phyloP scores from a whole-genome alignment of 2,329 filamentous ascomycete species.

The Diplodia intermedia region DNA sequence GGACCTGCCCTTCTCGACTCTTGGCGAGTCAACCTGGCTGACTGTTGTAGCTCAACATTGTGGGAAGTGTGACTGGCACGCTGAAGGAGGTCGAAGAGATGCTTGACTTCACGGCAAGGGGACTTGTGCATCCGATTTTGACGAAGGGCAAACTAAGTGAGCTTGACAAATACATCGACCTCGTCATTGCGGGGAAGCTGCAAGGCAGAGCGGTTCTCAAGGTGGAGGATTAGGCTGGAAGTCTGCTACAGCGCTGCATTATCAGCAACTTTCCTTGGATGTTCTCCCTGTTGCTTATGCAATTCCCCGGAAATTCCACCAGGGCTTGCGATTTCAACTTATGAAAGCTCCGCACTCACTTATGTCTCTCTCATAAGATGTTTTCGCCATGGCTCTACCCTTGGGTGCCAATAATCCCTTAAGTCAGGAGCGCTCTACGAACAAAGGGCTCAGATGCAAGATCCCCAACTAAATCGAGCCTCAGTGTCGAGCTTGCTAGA shows the following conservation, averaged over 20 bases:
- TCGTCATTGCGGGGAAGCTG: constrained; percentile 50
- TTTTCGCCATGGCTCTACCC: too few relatives aligned
- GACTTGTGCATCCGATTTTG: constrained; percentile 50
- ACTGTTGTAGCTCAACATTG: constrained; percentile 46
- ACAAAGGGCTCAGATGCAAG: too few relatives aligned
- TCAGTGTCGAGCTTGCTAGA: too few relatives aligned
- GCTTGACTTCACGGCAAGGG: constrained; percentile 54
- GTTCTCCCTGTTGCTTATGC: background rate
- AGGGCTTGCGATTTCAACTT: too few relatives aligned
- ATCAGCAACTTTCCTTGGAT: background rate
- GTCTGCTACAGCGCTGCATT: background rate
- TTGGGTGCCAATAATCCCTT: too few relatives aligned
- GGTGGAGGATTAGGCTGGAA: constrained; percentile 36
- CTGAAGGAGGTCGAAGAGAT: constrained; percentile 56
- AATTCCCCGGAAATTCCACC: background rate
- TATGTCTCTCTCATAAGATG: too few relatives aligned
- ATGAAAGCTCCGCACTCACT: too few relatives aligned
- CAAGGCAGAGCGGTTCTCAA: constrained; percentile 53
- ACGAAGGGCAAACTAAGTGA: constrained; percentile 50
- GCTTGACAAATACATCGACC: constrained; percentile 49
- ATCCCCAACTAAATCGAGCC: too few relatives aligned
- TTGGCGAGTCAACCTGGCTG: background rate
- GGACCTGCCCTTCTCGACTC: background rate
- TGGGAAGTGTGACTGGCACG: constrained; percentile 53
- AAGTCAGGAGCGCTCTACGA: too few relatives aligned